Base-by-base conservation (phyloP, 2,329 filamentous ascomycete genomes). In the Trichoderma hamatum region DNA sequence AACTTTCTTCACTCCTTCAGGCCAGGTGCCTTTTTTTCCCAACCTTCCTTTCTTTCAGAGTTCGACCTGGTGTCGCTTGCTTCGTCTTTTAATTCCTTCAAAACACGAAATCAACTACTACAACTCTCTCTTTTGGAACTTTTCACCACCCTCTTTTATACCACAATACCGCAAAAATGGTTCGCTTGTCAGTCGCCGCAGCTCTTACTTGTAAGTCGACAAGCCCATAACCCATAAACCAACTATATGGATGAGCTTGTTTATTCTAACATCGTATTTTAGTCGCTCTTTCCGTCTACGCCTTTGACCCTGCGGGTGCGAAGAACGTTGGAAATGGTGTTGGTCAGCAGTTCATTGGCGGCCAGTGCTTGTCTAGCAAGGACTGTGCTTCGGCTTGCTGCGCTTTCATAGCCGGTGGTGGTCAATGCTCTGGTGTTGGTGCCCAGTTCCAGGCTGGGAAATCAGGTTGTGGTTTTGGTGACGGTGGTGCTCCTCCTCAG, bases 381-480 rank as follows among this genome's bases (percentile, higher is more conserved):
- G 76, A 78, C 67, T 78, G 76, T 67, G 72, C 72, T 4, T 72
- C 72, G 4, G 64, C 59, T 6, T 78, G 76, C 73, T 78, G 76
- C 32, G 76, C 76, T 36, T 65, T 73, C 59, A 71, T 73, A 26
- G 72, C 69, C 51, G 69, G 71, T 14, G 74, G 72, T 30, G 76
- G 76, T 46, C 71, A 77, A 30, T 78, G 76, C 73, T 77, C 76
- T 13, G 75, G 73, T 36, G 62, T 74, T 62, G 75, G 73, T 7
- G 76, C 76, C 9, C 71, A 73, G 61, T 74, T 74, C 67, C 75
- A 77, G 72, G 74, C 74, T 30, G 76, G 76, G 51, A 78, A 78
- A 74, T 72, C 72, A 11, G 75, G 76, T 21, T 78, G 76, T 66
- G 73, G 73, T 39, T 77, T 77, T 39, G 71, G 69, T 16, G 75